phyloP scores from a whole-genome alignment of 768 basidiomycete species.

The Pulveroboletus sp. region DNA sequence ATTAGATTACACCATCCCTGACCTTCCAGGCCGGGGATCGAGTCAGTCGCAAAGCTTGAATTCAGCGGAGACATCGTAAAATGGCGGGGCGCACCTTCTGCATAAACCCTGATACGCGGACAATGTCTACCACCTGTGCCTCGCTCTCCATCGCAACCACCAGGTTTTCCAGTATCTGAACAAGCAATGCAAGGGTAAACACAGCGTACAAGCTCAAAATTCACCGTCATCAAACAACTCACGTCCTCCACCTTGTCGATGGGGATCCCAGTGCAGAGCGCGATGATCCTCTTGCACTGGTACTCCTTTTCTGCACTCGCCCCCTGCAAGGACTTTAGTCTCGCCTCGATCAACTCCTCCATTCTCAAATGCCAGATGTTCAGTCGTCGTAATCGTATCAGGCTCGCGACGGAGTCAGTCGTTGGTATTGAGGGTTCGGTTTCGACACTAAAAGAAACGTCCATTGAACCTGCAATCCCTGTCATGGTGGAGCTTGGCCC shows the following conservation, averaged over 20 bases:
- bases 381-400: slow-evolving; percentile 72
- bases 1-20: slow-evolving; percentile 40
- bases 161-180: slow-evolving; percentile 78
- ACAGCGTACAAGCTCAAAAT: slow-evolving; percentile 11
- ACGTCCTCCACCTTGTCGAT: slow-evolving; percentile 89
- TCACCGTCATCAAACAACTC: slow-evolving; percentile 33
- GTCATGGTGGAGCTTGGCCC: slow-evolving; percentile 64
- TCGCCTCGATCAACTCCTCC: slow-evolving; percentile 65
- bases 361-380: slow-evolving; percentile 80
- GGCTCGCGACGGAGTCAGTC: slow-evolving; percentile 49
- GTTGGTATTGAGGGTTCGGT: slow-evolving; percentile 68
- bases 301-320: slow-evolving; percentile 85
- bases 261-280: slow-evolving; percentile 81
- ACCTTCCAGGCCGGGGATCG: slow-evolving; percentile 26
- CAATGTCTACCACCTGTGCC: slow-evolving; percentile 73
- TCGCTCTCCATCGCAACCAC: slow-evolving; percentile 88
- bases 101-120: slow-evolving; percentile 86
- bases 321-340: slow-evolving; percentile 67
- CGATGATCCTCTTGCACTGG: slow-evolving; percentile 88
- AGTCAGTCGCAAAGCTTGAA: slow-evolving; percentile 16
- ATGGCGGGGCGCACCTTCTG: slow-evolving; percentile 57
- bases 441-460: slow-evolving; percentile 59
- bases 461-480: slow-evolving; percentile 59
- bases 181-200: slow-evolving; percentile 26
- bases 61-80: slow-evolving; percentile 13